These are phyloP conservation scores for Xylariaceae sp. DNA, from an alignment of 2,329 filamentous ascomycete species.

Conservation along the genomic window DNA sequence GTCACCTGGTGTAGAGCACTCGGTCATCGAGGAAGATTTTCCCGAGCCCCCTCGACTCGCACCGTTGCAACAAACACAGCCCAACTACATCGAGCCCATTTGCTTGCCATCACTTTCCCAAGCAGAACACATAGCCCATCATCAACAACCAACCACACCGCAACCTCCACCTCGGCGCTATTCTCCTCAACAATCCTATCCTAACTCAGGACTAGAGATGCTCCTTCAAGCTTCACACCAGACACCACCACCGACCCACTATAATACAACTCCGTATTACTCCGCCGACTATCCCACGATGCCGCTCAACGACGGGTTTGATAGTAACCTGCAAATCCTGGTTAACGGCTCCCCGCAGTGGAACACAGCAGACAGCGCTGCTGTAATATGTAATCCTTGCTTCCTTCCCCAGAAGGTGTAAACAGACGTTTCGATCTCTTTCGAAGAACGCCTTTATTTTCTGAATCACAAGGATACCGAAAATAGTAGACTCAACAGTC, in stretches of 20 bases:
- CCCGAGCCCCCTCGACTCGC: conserved; percentile 30
- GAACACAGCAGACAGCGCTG: conserved; percentile 29
- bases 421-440: background rate
- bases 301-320: conserved; percentile 48
- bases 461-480: too few species aligned
- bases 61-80: conserved; percentile 30
- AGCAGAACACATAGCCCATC: conserved; percentile 28
- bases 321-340: conserved; percentile 49
- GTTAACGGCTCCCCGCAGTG: conserved; percentile 42
- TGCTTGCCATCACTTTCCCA: conserved; percentile 34
- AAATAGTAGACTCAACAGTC: too few species aligned
- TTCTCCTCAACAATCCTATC: conserved; percentile 24
- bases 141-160: conserved; percentile 27
- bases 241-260: conserved; percentile 22
- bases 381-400: conserved; percentile 27
- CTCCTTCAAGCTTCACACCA: conserved; percentile 46
- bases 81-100: conserved; percentile 32
- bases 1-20: conserved; percentile 3
- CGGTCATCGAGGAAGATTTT: conserved; percentile 12
- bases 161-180: conserved; percentile 27
- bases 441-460: too few species aligned
- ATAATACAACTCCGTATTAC: conserved; percentile 28
- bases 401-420: background rate
- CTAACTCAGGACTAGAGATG: conserved; percentile 44
- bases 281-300: conserved; percentile 24